These are phyloP conservation scores for Oxyria digyna DNA, from an alignment of 148 eudicot species.

Conservation along the genomic window DNA sequence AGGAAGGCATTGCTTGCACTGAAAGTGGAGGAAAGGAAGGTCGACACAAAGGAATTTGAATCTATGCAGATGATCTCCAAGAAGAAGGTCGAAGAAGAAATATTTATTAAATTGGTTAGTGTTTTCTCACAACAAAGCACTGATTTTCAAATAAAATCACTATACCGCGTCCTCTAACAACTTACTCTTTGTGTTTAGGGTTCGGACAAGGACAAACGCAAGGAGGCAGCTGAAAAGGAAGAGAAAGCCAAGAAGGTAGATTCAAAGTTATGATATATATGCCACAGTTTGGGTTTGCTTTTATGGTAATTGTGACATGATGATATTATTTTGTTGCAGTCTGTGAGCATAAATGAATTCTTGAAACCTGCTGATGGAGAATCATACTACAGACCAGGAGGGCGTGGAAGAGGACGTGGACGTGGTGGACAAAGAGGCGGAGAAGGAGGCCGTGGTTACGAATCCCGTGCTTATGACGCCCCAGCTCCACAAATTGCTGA, in stretches of 20 bases:
- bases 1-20: constrained; percentile 56
- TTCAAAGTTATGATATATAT: not conserved
- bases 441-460: constrained; percentile 28
- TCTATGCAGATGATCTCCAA: constrained; percentile 76
- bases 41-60: constrained; percentile 55
- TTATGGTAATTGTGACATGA: not conserved
- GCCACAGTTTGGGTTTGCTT: not conserved
- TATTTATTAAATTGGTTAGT: constrained; percentile 64
- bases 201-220: constrained; percentile 69
- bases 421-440: constrained; percentile 50
- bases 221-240: constrained; percentile 67
- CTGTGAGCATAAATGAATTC: constrained; percentile 82
- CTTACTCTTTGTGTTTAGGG: constrained; percentile 22
- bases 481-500: constrained; percentile 63
- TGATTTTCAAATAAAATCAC: too few species aligned
- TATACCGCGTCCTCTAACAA: not conserved
- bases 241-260: constrained; percentile 80
- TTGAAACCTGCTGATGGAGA: constrained; percentile 90
- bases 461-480: constrained; percentile 16
- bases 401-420: constrained; percentile 73
- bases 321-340: constrained; percentile 18
- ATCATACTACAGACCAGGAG: constrained; percentile 35
- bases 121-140: not conserved
- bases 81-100: constrained; percentile 54
- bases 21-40: constrained; percentile 71